Base-by-base conservation (phyloP, 2,329 filamentous ascomycete genomes). In the Aspergillus sp. region DNA sequence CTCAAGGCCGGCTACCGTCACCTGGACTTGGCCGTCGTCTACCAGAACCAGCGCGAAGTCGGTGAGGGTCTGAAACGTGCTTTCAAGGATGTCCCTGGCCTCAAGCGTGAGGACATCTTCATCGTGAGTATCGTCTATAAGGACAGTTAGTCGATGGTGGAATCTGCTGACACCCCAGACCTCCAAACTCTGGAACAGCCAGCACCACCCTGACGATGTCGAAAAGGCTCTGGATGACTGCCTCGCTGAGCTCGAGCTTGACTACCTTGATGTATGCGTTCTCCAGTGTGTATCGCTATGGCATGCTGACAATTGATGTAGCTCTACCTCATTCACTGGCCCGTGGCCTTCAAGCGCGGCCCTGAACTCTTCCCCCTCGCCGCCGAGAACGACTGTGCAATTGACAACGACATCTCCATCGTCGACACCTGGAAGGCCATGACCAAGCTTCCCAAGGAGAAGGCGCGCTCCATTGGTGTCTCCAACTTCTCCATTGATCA, bases 141-240 rank as follows among this genome's bases (percentile, higher is more conserved):
- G 2, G 38, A 27, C 20, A 22, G 20, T 22, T 4, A 22, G 20
- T 22, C 3, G 4, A 15, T 15, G 7, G 17, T 12, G 15, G 13
- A 13, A 1, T 10, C 15, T 27, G 7, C 49, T 58, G 41, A 55
- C 41, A 22, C 15, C 10, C 1, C 44, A 69, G 66, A 82, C 80
- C n/a, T 76, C 74, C 53, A 84, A 84, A 68, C 68, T 83, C 10
- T 83, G 79, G 79, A 81, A 81, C 66, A 65, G 57, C 57, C 64
- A 69, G 57, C 77, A 80, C 60, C 63, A 68, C 51, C 71, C 74
- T 7, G 69, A 77, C 45, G 71, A 75, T 48, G 75, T 81, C 23
- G 75, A 76, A 61, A 64, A 67, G 43, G 71, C 73, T 5, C 62
- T 80, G 12, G 71, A 80, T 49, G 66, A 69, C 48, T 75, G 75